Evolutionary conservation across 2,329 filamentous ascomycete genomes (phyloP), one percentile per base, ranked within the genome.

Genomic region (Cytospora schulzeri): DNA sequence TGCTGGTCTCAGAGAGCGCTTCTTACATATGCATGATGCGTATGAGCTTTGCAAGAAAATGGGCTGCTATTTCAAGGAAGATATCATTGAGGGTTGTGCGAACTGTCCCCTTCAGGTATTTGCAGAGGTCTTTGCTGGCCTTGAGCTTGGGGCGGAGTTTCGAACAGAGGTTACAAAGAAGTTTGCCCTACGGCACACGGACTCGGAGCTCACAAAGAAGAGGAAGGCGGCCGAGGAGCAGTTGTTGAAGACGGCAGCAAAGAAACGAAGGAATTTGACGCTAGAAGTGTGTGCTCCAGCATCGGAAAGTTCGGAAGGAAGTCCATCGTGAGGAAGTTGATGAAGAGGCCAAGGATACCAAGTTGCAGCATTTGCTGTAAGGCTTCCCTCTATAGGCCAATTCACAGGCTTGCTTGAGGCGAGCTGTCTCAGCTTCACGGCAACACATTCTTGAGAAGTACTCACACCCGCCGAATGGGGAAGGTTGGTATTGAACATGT

Each of bases 41-140:
- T 71, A 67, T 63, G 62, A 57, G 28, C 60, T 60, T 45, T 72
- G 70, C 66, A 48, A 56, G 29, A 59, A 68, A 12, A 60, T 64
- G 3, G 45, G 55, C 19, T 66, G 70, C 58, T 70, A 70, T 0
- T 72, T 71, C 62, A 57, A 55, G n/a, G 33, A 67, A 17, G 54
- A 50, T 5, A 50, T 71, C 17, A 65, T 71, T 17, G 41, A 29
- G 2, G 68, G 65, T 8, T 68, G 66, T 26, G 68, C 66, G 54
- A 70, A 70, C 33, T 70, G 68, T 38, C 70, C 70, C 6, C 38
- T 67, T 5, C 70, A 68, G 54, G 66, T 71, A 4, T 70, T 71
- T 28, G 64, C 63, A 4, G 66, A 66, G 4, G 60, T 66, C 7
- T 48, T 48, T 19, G 17, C n/a, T 3, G 9, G 17, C 22, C 63